Evolutionary conservation across 306 rosid species (phyloP).

Genomic region (Neltuma alba): DNA sequence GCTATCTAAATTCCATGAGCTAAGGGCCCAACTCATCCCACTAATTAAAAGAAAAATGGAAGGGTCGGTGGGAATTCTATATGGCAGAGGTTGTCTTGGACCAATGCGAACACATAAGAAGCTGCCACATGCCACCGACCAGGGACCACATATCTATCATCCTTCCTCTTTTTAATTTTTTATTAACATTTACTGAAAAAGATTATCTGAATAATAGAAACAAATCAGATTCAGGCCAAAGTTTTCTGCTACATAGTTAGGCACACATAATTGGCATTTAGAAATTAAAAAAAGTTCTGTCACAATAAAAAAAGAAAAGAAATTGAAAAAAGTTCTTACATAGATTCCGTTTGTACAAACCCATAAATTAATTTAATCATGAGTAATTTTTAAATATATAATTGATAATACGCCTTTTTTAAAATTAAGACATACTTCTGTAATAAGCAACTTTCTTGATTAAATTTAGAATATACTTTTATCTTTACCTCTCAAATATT

Average conservation of each 20-base stretch:
- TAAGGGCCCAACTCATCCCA: neutral
- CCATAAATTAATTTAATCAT: neutral
- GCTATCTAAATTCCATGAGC: neutral
- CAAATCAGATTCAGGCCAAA: constrained; percentile 20
- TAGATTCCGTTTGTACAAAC: neutral
- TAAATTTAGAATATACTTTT: neutral
- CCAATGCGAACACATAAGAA: constrained; percentile 3
- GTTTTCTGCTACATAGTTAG: neutral
- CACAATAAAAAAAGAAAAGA: too few species aligned
- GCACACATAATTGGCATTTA: neutral
- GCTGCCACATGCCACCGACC: constrained; percentile 62
- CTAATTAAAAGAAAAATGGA: neutral
- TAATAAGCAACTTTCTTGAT: neutral
- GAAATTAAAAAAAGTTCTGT: too few species aligned
- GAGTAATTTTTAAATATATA: neutral
- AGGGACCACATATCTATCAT: constrained; percentile 4
- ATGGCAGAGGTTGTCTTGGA: constrained; percentile 35
- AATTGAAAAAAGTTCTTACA: neutral
- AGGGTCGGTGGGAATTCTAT: constrained; percentile 34
- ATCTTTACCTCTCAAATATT: neutral
- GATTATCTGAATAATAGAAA: constrained; percentile 7
- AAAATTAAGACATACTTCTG: too few species aligned
- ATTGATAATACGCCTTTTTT: neutral
- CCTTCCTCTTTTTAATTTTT: neutral
- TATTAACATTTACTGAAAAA: neutral